Evolutionary conservation across 371 early-diverging fungal species (phyloP), one percentile per base, ranked within the genome.

Genomic region (Mucor mucedo): DNA sequence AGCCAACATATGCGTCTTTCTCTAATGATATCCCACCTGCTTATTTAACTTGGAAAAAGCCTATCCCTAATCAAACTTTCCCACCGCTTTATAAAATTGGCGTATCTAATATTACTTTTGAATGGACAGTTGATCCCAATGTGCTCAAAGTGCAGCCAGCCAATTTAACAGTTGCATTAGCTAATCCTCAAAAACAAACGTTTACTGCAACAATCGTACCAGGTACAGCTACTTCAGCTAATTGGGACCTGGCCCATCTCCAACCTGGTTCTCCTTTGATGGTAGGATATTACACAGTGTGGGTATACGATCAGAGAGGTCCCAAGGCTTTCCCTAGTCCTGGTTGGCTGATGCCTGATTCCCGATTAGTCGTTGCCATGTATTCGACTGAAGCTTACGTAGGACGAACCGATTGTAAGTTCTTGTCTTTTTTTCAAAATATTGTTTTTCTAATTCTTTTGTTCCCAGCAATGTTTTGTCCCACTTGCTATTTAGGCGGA

Each of bases 321-420:
- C 77, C 77, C 9, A 78, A 73, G 39, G 81, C 77, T 4, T 74
- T 71, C 9, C 78, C 78, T 50, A 78, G 78, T 47, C 75, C 76
- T 35, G 81, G 81, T 8, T 78, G 78, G 77, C 62, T 81, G 2
- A 76, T 76, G 78, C 81, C 81, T 9, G 78, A 81, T 55, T 70
- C 72, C 7, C 58, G 75, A 39, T 39, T 81, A 35, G 69, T 76
- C 0, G 70, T 81, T 5, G 81, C 78, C 21, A 71, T 81, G 66
- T 81, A 81, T 54, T 76, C 70, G n/a, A 70, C 81, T 0, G 78
- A 81, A 57, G 74, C 81, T 4, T 81, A 81, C 54, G 72, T 76
- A 1, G 73, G 71, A n/a, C 40, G 76, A 57, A 78, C 78, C 13
- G 73, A 78, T 42, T 69, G 81, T 81, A 70, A 76, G 78, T 74